A percentile compares a stretch with the other conserved stretches of the same genome.
These are phyloP conservation scores for Leishmania major DNA, from an alignment of 208 protist genomes.

Conservation along the genomic window DNA sequence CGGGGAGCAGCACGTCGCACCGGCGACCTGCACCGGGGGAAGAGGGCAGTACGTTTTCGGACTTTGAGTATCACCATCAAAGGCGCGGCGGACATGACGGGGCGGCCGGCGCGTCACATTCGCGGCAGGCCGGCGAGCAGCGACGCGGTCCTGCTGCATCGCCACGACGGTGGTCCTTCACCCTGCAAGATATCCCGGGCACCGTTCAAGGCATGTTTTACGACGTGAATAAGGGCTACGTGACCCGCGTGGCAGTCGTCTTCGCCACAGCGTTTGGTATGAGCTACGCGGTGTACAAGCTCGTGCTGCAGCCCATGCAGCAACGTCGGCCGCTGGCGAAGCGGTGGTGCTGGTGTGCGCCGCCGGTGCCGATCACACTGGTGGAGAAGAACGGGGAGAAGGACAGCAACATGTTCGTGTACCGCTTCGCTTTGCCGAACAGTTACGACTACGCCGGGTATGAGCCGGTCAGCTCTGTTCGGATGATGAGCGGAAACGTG, in stretches of 20 bases:
- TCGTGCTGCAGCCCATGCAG: conserved; percentile 54
- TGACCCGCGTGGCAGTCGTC: conserved; percentile 40
- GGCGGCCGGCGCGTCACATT: neutral
- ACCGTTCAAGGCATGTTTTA: conserved; percentile 38
- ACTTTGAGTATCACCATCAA: conserved; percentile 32
- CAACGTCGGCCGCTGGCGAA: conserved; percentile 66
- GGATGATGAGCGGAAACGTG: conserved; percentile 51
- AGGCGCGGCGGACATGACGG: conserved; percentile 15
- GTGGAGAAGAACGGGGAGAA: conserved; percentile 61
- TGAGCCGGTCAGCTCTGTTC: conserved; percentile 83
- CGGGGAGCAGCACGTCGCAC: conserved; percentile 7
- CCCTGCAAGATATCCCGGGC: conserved; percentile 69
- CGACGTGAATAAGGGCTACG: conserved; percentile 81
- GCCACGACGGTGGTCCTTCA: conserved; percentile 70
- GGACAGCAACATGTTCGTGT: conserved; percentile 64
- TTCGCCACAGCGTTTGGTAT: conserved; percentile 17
- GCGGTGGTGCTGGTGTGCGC: conserved; percentile 64
- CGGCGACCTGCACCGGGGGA: conserved; percentile 6
- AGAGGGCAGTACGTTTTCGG: conserved; percentile 26
- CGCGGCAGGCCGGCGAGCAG: neutral
- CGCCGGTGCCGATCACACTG: conserved; percentile 70
- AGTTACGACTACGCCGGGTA: conserved; percentile 89
- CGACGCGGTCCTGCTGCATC: neutral
- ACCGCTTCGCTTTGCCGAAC: conserved; percentile 81
- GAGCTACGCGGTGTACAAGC: conserved; percentile 50